These are phyloP conservation scores for Letharia lupina DNA, from an alignment of 495 filamentous ascomycete species.

Conservation along the genomic window DNA sequence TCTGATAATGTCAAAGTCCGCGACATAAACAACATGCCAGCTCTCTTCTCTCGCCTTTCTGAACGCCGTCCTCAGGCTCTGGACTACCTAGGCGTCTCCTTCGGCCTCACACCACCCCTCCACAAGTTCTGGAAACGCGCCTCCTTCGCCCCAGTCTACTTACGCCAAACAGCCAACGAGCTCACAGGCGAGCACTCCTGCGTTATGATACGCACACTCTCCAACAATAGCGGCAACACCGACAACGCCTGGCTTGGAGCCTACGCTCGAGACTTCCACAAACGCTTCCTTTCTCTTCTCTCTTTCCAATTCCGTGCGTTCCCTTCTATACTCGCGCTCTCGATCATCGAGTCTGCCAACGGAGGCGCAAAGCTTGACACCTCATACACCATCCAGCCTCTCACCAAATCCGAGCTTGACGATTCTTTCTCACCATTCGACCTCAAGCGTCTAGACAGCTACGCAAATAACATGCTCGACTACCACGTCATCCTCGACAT, in stretches of 20 bases:
- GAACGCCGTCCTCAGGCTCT: slow-evolving; percentile 73
- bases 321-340: slow-evolving; percentile 69
- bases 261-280: slow-evolving; percentile 87
- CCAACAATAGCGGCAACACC: slow-evolving; percentile 51
- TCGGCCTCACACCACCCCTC: slow-evolving; percentile 77
- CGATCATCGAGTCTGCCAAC: slow-evolving; percentile 78
- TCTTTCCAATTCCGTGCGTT: slow-evolving; percentile 90
- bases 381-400: slow-evolving; percentile 39
- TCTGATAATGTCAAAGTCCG: slow-evolving; percentile 84
- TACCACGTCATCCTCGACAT: slow-evolving; percentile 97
- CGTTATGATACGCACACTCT: slow-evolving; percentile 83
- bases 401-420: slow-evolving; percentile 69
- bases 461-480: slow-evolving; percentile 92
- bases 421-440: slow-evolving; percentile 77
- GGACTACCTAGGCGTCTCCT: slow-evolving; percentile 93
- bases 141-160: slow-evolving; percentile 82
- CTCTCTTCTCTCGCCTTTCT: slow-evolving; percentile 79
- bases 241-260: slow-evolving; percentile 80
- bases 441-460: slow-evolving; percentile 86
- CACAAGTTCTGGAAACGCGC: slow-evolving; percentile 96
- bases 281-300: slow-evolving; percentile 75
- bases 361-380: slow-evolving; percentile 55
- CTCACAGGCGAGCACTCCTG: slow-evolving; percentile 96
- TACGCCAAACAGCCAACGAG: slow-evolving; percentile 92
- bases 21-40: slow-evolving; percentile 85